phyloP scores from a whole-genome alignment of 192 early-diverging fungal species.

The Martensiomyces pterosporus region DNA sequence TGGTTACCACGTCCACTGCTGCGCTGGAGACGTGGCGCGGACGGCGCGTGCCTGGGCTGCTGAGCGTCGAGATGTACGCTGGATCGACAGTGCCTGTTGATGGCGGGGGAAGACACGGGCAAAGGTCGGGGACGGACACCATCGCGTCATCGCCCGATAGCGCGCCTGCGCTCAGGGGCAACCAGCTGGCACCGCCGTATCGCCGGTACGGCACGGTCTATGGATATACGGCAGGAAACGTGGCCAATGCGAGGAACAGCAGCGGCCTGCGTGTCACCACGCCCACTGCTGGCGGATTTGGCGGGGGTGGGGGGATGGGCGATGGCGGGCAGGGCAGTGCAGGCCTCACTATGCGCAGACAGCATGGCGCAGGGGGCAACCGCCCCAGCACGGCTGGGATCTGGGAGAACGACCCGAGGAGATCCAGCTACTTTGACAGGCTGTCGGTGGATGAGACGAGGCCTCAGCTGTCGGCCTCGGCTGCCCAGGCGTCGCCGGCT shows the following conservation, averaged over 20 bases:
- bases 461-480: constrained; percentile 20
- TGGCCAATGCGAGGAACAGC: constrained; percentile 7
- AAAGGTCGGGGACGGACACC: constrained; percentile 5
- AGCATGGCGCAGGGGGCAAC: constrained; percentile 9
- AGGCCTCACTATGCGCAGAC: constrained; percentile 16
- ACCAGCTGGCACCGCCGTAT: constrained; percentile 30
- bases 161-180: neutral
- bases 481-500: constrained; percentile 10
- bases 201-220: constrained; percentile 45
- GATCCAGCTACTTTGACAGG: constrained; percentile 47
- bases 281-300: neutral
- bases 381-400: constrained; percentile 22
- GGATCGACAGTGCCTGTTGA: constrained; percentile 17
- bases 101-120: neutral
- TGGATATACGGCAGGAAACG: constrained; percentile 23
- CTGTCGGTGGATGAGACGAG: constrained; percentile 34
- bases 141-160: constrained; percentile 17
- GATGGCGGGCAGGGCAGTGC: neutral
- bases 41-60: constrained; percentile 31
- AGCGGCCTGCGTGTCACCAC: neutral
- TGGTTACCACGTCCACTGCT: constrained; percentile 4
- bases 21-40: constrained; percentile 38
- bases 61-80: constrained; percentile 19
- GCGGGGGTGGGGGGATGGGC: neutral
- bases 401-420: constrained; percentile 35